Percentiles rank a stretch among this genome's conserved stretches.
phyloP scores from a whole-genome alignment of 192 early-diverging fungal genomes.

The Helicostylum pulchrum region DNA sequence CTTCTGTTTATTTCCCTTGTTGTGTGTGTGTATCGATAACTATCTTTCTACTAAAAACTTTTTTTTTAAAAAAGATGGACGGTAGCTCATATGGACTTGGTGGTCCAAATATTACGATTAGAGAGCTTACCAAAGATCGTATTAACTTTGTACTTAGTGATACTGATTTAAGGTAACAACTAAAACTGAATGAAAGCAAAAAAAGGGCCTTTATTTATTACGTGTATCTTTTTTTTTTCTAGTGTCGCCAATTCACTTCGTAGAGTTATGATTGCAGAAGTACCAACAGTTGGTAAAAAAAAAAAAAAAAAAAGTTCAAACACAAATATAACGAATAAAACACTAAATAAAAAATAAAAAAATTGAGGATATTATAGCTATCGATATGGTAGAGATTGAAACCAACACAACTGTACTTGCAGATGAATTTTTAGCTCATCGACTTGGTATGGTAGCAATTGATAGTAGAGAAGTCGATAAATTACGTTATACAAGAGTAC shows the following conservation, averaged over 20 bases:
- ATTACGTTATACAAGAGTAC: slow-evolving; percentile 77
- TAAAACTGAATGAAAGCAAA: background rate
- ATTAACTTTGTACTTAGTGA: slow-evolving; percentile 85
- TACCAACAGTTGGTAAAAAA: slow-evolving; percentile 80
- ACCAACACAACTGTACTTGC: slow-evolving; percentile 89
- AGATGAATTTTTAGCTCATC: slow-evolving; percentile 95
- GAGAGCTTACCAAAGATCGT: slow-evolving; percentile 50
- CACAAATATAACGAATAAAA: background rate
- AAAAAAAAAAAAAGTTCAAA: background rate
- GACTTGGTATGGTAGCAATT: slow-evolving; percentile 92
- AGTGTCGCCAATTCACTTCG: slow-evolving; percentile 91
- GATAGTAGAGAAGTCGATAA: slow-evolving; percentile 71
- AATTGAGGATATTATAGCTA: slow-evolving; percentile 52
- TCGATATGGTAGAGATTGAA: slow-evolving; percentile 95
- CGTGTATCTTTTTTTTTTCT: background rate
- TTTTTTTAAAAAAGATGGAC: slow-evolving; percentile 13
- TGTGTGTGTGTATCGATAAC: too few relatives aligned
- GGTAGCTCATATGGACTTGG: slow-evolving; percentile 28
- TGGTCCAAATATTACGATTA: slow-evolving; percentile 58
- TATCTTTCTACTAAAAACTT: background rate
- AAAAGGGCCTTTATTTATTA: background rate
- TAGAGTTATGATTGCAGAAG: slow-evolving; percentile 96
- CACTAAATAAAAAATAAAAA: too few relatives aligned
- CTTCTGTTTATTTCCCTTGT: too few relatives aligned
- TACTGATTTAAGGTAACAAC: slow-evolving; percentile 71